Percentiles rank a stretch among this genome's conserved stretches.
These are phyloP conservation scores for Paraphoma sp. DNA, from an alignment of 2,329 filamentous ascomycete species.

Conservation along the genomic window DNA sequence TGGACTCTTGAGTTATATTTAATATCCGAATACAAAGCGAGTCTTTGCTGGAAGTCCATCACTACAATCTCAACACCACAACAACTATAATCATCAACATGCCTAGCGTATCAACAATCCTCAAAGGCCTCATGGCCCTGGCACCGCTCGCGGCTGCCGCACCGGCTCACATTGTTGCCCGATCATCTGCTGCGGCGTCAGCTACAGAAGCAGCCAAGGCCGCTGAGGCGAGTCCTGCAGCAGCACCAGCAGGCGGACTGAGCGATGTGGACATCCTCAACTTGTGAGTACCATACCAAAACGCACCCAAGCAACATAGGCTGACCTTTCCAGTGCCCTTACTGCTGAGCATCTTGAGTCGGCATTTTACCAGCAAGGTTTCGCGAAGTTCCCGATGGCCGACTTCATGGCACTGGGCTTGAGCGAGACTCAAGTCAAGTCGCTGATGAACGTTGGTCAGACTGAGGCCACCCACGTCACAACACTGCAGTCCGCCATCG, in stretches of 20 bases:
- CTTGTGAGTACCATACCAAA: constrained; percentile 52
- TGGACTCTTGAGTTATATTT: constrained; percentile 47
- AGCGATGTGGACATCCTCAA: constrained; percentile 61
- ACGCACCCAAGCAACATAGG: constrained; percentile 20
- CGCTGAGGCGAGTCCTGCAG: constrained; percentile 10
- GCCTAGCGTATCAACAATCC: constrained; percentile 45
- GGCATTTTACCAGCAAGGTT: constrained; percentile 74
- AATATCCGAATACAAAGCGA: constrained; percentile 47
- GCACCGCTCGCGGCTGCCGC: constrained; percentile 42
- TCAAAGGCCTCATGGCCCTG: constrained; percentile 45
- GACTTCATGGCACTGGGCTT: constrained; percentile 72
- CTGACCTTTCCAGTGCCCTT: constrained; percentile 63
- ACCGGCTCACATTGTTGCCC: constrained; percentile 33
- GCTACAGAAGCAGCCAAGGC: constrained; percentile 17
- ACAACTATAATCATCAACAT: constrained; percentile 42
- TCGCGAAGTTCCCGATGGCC: constrained; percentile 68
- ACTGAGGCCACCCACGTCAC: constrained; percentile 70
- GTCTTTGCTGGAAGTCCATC: constrained; percentile 46
- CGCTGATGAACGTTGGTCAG: constrained; percentile 66
- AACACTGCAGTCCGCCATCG: constrained; percentile 66
- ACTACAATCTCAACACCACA: constrained; percentile 28
- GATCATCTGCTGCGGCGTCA: constrained; percentile 24
- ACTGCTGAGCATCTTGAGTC: constrained; percentile 79
- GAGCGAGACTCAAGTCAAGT: constrained; percentile 60
- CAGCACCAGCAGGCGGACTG: constrained; percentile 42